Percentiles rank a stretch among this genome's conserved stretches.
These are phyloP conservation scores for Pyronema omphalodes DNA, from an alignment of 495 filamentous ascomycete species.

Conservation along the genomic window DNA sequence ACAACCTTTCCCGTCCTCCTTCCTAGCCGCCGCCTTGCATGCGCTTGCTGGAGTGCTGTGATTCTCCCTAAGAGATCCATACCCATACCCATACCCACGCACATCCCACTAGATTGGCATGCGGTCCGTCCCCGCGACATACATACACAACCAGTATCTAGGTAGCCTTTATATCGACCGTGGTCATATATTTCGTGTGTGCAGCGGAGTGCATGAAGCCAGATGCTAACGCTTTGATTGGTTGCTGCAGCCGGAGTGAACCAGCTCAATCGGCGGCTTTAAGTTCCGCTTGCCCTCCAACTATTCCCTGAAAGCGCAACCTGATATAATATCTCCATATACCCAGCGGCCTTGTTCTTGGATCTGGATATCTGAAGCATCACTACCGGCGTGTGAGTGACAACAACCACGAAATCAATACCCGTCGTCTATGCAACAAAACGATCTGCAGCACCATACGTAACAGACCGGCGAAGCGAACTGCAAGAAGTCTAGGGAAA, in stretches of 20 bases:
- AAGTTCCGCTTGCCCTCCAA: background rate
- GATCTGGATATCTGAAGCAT: background rate
- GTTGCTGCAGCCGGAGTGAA: background rate
- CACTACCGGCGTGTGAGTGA: background rate
- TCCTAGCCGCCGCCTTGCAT: too few relatives aligned
- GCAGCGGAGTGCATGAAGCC: background rate
- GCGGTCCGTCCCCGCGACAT: background rate
- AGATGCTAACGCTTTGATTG: background rate
- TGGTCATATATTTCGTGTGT: background rate
- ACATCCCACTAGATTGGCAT: background rate
- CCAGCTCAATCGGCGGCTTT: background rate
- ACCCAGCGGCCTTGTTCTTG: background rate
- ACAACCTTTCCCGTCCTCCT: too few relatives aligned
- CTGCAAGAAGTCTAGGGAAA: background rate
- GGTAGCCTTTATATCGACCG: background rate
- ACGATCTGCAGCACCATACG: constrained; percentile 1
- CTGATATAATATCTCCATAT: background rate
- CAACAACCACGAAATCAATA: background rate
- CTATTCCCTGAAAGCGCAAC: background rate
- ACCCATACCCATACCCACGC: too few relatives aligned
- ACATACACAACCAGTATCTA: background rate
- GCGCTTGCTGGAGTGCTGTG: too few relatives aligned
- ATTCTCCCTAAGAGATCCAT: too few relatives aligned
- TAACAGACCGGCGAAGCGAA: background rate
- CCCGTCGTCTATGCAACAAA: background rate